Conservation (phyloP, 2,329 filamentous ascomycete genomes). For the Aspergillus melleus region DNA sequence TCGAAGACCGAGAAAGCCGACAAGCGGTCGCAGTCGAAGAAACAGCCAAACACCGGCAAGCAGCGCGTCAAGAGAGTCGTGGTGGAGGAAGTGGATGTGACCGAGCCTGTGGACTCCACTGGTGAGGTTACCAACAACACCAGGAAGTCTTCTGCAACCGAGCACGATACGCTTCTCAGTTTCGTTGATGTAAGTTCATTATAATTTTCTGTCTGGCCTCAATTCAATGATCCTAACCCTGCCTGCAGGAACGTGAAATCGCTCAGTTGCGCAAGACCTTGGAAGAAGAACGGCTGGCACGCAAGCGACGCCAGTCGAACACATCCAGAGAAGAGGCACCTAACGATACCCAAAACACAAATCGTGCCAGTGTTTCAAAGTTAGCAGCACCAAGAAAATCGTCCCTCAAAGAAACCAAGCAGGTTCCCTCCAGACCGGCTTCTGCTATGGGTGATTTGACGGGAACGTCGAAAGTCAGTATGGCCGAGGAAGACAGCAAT, state of each 20-base stretch:
- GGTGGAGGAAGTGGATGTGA: slow-evolving; percentile 35
- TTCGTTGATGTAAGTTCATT: slow-evolving; percentile 49
- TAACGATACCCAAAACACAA: slow-evolving; percentile 41
- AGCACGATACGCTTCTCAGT: slow-evolving; percentile 54
- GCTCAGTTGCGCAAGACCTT: slow-evolving; percentile 55
- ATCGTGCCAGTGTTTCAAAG: slow-evolving; percentile 40
- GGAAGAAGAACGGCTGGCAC: slow-evolving; percentile 54
- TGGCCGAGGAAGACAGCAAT: slow-evolving; percentile 31
- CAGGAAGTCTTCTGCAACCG: slow-evolving; percentile 25
- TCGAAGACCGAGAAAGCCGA: slow-evolving; percentile 24
- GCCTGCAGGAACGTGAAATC: slow-evolving; percentile 46
- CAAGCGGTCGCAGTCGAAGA: slow-evolving; percentile 25
- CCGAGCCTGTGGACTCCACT: slow-evolving; percentile 31
- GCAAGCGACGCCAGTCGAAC: slow-evolving; percentile 40
- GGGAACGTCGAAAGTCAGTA: slow-evolving; percentile 29
- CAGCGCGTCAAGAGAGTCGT: slow-evolving; percentile 41
- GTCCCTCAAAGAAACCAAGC: slow-evolving; percentile 53
- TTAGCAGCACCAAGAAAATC: slow-evolving; percentile 52
- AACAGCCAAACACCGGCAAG: slow-evolving; percentile 39
- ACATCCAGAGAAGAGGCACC: slow-evolving; percentile 32
- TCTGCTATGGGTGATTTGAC: slow-evolving; percentile 39
- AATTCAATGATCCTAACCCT: neutral
- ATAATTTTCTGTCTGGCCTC: neutral
- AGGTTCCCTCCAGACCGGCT: slow-evolving; percentile 31
- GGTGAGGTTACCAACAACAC: slow-evolving; percentile 27